Evolutionary conservation across 768 basidiomycete genomes (phyloP).

Genomic region (Boletus rubescentipes): DNA sequence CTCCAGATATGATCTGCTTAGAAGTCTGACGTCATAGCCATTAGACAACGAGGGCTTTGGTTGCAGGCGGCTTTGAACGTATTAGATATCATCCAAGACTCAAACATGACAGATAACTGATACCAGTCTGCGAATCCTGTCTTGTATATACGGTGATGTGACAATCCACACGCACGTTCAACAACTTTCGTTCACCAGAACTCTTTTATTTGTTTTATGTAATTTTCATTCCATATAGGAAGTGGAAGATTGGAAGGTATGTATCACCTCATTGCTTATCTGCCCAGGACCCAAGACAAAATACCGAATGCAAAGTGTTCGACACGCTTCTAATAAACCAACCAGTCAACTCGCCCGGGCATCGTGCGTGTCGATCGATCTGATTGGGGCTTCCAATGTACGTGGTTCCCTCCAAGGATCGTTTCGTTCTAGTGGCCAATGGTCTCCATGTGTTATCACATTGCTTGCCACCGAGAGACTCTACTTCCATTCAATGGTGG

Average conservation of each 20-base stretch:
- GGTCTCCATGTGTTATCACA: conserved; percentile 12
- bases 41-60: conserved; percentile 79
- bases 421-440: background rate
- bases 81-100: background rate
- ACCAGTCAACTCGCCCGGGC: background rate
- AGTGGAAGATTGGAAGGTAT: background rate
- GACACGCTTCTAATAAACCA: background rate
- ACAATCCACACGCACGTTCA: too few relatives aligned
- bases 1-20: conserved; percentile 81
- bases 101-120: background rate
- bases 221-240: too few relatives aligned
- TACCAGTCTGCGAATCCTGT: too few relatives aligned
- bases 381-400: background rate
- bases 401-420: background rate
- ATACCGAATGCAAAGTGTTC: background rate
- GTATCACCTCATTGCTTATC: background rate
- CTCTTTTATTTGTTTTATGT: too few relatives aligned
- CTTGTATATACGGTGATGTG: too few relatives aligned
- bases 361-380: background rate
- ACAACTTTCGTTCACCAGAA: too few relatives aligned
- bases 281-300: conserved; percentile 5
- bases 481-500: background rate
- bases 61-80: background rate
- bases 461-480: background rate
- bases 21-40: conserved; percentile 93